These are phyloP conservation scores for Dionaea muscipula DNA, from an alignment of 179 eudicot species.

Conservation along the genomic window DNA sequence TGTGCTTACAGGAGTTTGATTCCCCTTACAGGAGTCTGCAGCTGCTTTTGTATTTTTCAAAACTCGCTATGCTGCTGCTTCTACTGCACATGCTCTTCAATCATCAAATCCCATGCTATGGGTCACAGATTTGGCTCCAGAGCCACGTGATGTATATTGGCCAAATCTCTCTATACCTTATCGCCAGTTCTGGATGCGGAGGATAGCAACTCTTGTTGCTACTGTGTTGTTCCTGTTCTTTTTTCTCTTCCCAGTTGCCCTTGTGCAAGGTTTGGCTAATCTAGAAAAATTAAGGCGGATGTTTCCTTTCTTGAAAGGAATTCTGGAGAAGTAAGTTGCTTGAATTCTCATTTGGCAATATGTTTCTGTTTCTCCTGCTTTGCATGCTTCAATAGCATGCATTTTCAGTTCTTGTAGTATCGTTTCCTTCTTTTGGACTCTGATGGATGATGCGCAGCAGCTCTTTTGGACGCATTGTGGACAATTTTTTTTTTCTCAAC, in stretches of 20 bases:
- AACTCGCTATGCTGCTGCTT: constrained; percentile 76
- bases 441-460: too few species aligned
- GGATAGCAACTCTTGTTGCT: constrained; percentile 43
- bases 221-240: constrained; percentile 48
- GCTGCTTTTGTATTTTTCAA: constrained; percentile 80
- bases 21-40: constrained; percentile 48
- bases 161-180: constrained; percentile 69
- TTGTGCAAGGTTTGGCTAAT: constrained; percentile 68
- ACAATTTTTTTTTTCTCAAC: too few species aligned
- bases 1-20: neutral
- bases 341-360: neutral
- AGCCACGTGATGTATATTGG: constrained; percentile 77
- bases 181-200: constrained; percentile 68
- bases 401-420: neutral
- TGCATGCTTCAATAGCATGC: neutral
- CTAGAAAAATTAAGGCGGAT: constrained; percentile 33
- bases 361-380: neutral
- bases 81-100: constrained; percentile 56
- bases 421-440: too few species aligned
- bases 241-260: constrained; percentile 57
- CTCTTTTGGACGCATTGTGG: too few species aligned
- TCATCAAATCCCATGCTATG: constrained; percentile 76
- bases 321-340: constrained; percentile 42
- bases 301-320: constrained; percentile 48
- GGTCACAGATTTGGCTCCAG: constrained; percentile 79